These are phyloP conservation scores for Xylaria longipes DNA, from an alignment of 495 filamentous ascomycete species.

Conservation along the genomic window DNA sequence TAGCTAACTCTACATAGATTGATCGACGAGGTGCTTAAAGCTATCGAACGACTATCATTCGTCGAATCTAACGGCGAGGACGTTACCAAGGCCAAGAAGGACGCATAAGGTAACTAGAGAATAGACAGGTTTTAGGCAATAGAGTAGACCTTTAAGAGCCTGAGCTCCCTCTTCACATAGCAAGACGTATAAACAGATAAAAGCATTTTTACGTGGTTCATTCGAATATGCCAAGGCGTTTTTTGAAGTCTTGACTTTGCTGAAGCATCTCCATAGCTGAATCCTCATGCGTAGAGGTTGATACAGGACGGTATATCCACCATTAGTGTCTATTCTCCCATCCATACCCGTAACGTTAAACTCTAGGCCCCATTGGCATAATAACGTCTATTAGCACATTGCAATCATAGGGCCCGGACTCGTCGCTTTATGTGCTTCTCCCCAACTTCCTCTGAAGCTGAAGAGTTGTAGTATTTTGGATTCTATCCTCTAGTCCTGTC, in stretches of 20 bases:
- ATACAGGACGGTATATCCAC: conserved; percentile 28
- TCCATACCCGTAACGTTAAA: conserved; percentile 1
- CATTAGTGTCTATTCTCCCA: conserved; percentile 25
- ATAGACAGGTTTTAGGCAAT: conserved; percentile 33
- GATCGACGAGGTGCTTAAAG: conserved; percentile 90
- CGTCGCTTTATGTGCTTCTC: neutral
- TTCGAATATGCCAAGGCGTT: conserved; percentile 8
- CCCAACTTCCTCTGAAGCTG: neutral
- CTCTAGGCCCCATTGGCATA: neutral
- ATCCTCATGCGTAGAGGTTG: conserved; percentile 21
- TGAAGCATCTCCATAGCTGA: neutral
- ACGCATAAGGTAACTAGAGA: conserved; percentile 33
- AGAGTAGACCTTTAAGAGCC: conserved; percentile 34
- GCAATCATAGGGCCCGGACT: neutral
- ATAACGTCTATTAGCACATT: conserved; percentile 12
- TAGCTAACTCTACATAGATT: conserved; percentile 63
- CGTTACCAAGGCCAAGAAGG: conserved; percentile 50
- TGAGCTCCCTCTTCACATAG: conserved; percentile 3
- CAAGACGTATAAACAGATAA: conserved; percentile 26
- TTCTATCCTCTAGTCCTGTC: conserved; percentile 55
- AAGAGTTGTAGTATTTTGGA: conserved; percentile 6
- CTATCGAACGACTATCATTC: conserved; percentile 71
- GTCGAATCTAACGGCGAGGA: conserved; percentile 45
- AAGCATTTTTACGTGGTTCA: conserved; percentile 16
- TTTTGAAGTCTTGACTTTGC: conserved; percentile 18